These are phyloP conservation scores for Hibiscus syriacus DNA, from an alignment of 345 rosid genomes.

Conservation along the genomic window DNA sequence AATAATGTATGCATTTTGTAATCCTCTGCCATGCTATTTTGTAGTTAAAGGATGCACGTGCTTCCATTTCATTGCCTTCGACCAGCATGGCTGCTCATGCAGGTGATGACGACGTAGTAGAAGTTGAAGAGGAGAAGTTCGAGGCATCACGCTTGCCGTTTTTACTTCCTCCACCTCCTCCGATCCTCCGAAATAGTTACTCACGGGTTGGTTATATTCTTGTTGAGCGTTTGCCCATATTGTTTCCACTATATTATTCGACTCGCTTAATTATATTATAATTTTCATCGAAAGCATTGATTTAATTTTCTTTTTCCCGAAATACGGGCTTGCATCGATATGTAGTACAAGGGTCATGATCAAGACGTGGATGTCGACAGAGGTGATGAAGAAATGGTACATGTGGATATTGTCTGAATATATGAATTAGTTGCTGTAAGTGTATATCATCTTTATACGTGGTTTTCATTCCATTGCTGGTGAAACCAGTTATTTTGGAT, in stretches of 20 bases:
- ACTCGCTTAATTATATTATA: neutral
- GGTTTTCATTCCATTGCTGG: neutral
- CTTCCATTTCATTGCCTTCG: slow-evolving; percentile 37
- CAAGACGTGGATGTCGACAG: slow-evolving; percentile 35
- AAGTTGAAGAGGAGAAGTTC: slow-evolving; percentile 39
- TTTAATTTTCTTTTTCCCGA: neutral
- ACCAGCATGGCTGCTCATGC: slow-evolving; percentile 69
- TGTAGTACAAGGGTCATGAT: slow-evolving; percentile 41
- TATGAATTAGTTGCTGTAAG: neutral
- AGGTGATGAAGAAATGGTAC: slow-evolving; percentile 21
- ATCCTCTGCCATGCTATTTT: neutral
- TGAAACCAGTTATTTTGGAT: neutral
- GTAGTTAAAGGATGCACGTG: slow-evolving; percentile 29
- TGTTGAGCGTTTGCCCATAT: neutral
- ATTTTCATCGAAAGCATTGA: neutral
- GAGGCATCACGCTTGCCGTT: slow-evolving; percentile 39
- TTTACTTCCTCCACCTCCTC: slow-evolving; percentile 41
- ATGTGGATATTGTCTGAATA: slow-evolving; percentile 21
- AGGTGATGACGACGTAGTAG: slow-evolving; percentile 44
- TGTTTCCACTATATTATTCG: neutral
- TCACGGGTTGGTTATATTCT: slow-evolving; percentile 28
- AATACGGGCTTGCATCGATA: neutral
- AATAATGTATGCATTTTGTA: neutral
- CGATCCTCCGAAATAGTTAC: slow-evolving; percentile 31
- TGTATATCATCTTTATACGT: neutral